Conservation (phyloP, 2,329 filamentous ascomycete genomes). For the Lasiodiplodia sp. region DNA sequence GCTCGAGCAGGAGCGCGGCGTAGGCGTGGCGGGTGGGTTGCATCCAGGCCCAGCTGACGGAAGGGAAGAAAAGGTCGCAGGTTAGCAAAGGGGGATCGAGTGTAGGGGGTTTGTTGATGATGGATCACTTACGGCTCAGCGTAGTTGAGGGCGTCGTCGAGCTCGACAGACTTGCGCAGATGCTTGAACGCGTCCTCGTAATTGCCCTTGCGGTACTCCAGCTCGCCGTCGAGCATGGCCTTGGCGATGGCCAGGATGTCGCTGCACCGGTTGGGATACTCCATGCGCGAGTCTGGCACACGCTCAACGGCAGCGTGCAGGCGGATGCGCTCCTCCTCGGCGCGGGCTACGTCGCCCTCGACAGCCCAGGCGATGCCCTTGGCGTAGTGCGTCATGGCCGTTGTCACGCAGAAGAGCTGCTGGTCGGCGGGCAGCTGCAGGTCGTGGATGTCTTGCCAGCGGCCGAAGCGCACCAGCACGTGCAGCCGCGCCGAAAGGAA, state of each 20-base stretch:
- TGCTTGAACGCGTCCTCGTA: conserved; percentile 65
- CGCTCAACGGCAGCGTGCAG: conserved; percentile 61
- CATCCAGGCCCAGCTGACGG: conserved; percentile 73
- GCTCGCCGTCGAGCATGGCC: conserved; percentile 75
- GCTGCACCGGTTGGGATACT: conserved; percentile 72
- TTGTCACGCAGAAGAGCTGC: conserved; percentile 72
- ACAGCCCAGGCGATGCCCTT: conserved; percentile 72
- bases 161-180: conserved; percentile 63
- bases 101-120: background rate
- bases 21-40: conserved; percentile 75
- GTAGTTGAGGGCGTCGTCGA: conserved; percentile 71
- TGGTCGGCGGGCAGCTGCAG: conserved; percentile 64
- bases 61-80: background rate
- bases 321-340: conserved; percentile 57
- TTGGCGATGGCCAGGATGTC: conserved; percentile 67
- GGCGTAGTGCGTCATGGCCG: conserved; percentile 72
- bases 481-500: conserved; percentile 74
- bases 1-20: conserved; percentile 73
- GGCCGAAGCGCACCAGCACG: conserved; percentile 75
- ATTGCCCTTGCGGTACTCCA: conserved; percentile 71
- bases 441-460: conserved; percentile 70
- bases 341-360: conserved; percentile 61
- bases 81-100: background rate
- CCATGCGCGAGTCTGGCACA: conserved; percentile 66
- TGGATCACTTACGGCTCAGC: conserved; percentile 63